Evolutionary conservation across 2,329 filamentous ascomycete species (phyloP).

Genomic region (Fusarium lyarnte): DNA sequence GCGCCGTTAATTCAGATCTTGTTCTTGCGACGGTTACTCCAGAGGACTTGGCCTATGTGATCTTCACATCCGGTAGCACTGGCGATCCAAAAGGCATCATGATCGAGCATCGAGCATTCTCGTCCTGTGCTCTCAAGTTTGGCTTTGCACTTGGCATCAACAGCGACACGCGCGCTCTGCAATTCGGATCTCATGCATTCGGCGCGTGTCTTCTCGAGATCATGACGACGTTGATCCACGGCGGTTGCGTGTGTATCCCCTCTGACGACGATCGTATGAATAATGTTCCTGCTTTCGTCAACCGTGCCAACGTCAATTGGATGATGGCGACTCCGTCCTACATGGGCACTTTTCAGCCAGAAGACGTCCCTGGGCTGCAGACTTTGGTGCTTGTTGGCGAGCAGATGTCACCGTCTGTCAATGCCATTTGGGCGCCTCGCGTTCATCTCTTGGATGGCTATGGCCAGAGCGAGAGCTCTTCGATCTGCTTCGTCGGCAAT

Average conservation of each 20-base stretch:
- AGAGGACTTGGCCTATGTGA: neutral
- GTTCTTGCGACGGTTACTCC: neutral
- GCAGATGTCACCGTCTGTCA: neutral
- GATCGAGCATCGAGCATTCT: constrained; percentile 6
- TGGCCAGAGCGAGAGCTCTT: constrained; percentile 44
- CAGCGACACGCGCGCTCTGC: constrained; percentile 9
- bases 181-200: constrained; percentile 34
- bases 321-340: constrained; percentile 29
- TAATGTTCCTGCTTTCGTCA: constrained; percentile 23
- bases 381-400: constrained; percentile 3
- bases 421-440: neutral
- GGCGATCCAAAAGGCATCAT: constrained; percentile 32
- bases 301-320: constrained; percentile 11
- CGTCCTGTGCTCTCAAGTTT: neutral
- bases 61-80: constrained; percentile 39
- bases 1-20: fast-evolving
- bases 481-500: neutral
- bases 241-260: constrained; percentile 33
- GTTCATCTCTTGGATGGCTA: constrained; percentile 52
- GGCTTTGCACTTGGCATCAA: neutral
- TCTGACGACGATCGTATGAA: constrained; percentile 37
- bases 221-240: constrained; percentile 15
- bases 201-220: constrained; percentile 27
- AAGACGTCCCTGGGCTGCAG: neutral
- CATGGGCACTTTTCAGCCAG: neutral